Evolutionary conservation across 768 basidiomycete species (phyloP).

Genomic region (Sistotremastrum suecicum): DNA sequence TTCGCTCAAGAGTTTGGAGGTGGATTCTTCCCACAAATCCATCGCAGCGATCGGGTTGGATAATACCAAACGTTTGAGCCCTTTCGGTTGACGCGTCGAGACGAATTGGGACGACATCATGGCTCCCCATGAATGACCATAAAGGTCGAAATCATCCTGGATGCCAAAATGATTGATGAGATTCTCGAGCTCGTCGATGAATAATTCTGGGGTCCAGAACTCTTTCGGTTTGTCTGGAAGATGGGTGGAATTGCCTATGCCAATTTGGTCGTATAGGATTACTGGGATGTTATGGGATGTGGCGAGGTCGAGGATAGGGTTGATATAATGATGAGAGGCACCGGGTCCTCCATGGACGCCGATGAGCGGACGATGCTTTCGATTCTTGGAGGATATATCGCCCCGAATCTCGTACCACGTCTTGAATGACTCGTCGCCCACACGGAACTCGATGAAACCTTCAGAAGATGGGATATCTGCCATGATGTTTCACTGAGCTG

Average conservation of each 20-base stretch:
- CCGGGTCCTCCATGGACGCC: slow-evolving; percentile 39
- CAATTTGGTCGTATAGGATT: slow-evolving; percentile 43
- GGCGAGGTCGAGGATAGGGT: slow-evolving; percentile 25
- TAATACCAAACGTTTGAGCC: slow-evolving; percentile 33
- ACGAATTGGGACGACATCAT: slow-evolving; percentile 34
- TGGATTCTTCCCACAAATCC: slow-evolving; percentile 25
- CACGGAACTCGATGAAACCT: slow-evolving; percentile 16
- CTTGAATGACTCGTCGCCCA: slow-evolving; percentile 21
- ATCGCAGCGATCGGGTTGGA: slow-evolving; percentile 30
- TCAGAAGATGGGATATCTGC: slow-evolving; percentile 7
- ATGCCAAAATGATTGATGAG: slow-evolving; percentile 29
- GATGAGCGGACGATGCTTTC: slow-evolving; percentile 22
- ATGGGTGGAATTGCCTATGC: slow-evolving; percentile 31
- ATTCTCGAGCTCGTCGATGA: slow-evolving; percentile 37
- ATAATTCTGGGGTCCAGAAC: slow-evolving; percentile 38
- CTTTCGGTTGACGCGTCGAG: slow-evolving; percentile 25
- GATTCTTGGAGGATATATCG: slow-evolving; percentile 8
- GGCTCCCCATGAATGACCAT: slow-evolving; percentile 30
- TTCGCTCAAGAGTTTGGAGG: slow-evolving; percentile 15
- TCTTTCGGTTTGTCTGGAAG: slow-evolving; percentile 22
- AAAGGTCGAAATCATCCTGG: slow-evolving; percentile 25
- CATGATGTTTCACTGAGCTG: neutral
- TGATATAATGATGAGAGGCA: slow-evolving; percentile 26
- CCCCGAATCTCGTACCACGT: slow-evolving; percentile 33
- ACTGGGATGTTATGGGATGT: slow-evolving; percentile 24